A percentile compares a stretch with the other conserved stretches of the same genome.
Evolutionary conservation across 2,329 filamentous ascomycete genomes (phyloP).

Genomic region (Blastomyces gilchristii): DNA sequence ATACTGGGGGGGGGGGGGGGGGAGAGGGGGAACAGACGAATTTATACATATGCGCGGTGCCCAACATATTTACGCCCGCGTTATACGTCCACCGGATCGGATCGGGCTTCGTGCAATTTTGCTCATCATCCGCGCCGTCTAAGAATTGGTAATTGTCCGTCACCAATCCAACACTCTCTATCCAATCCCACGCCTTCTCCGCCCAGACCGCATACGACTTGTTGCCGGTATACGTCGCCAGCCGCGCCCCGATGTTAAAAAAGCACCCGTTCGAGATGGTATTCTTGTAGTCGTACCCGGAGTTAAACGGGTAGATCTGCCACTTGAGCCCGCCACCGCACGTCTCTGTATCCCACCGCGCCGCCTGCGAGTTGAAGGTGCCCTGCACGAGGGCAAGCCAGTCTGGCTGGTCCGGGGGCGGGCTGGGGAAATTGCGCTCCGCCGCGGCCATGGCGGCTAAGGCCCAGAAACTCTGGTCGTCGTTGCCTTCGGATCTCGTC

Average conservation of each 20-base stretch:
- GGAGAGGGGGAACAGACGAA: constrained; percentile 27
- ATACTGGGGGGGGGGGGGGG: no score
- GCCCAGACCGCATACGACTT: constrained; percentile 32
- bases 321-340: constrained; percentile 68
- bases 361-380: constrained; percentile 65
- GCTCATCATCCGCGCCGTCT: constrained; percentile 41
- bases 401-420: constrained; percentile 42
- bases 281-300: constrained; percentile 43
- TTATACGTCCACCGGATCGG: constrained; percentile 57
- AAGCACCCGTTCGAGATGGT: constrained; percentile 44
- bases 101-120: constrained; percentile 53
- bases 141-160: constrained; percentile 38
- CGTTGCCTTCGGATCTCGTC: constrained; percentile 27
- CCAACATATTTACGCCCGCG: constrained; percentile 48
- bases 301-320: constrained; percentile 58
- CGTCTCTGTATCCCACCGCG: constrained; percentile 53
- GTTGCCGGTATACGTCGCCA: constrained; percentile 32
- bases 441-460: constrained; percentile 30
- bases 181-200: constrained; percentile 26
- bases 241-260: constrained; percentile 40
- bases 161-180: constrained; percentile 37
- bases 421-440: constrained; percentile 29
- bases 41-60: constrained; percentile 60
- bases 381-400: constrained; percentile 66
- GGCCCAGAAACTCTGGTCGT: constrained; percentile 35